Conservation (phyloP, 768 basidiomycete species). For the Leucocoprinus sp. region DNA sequence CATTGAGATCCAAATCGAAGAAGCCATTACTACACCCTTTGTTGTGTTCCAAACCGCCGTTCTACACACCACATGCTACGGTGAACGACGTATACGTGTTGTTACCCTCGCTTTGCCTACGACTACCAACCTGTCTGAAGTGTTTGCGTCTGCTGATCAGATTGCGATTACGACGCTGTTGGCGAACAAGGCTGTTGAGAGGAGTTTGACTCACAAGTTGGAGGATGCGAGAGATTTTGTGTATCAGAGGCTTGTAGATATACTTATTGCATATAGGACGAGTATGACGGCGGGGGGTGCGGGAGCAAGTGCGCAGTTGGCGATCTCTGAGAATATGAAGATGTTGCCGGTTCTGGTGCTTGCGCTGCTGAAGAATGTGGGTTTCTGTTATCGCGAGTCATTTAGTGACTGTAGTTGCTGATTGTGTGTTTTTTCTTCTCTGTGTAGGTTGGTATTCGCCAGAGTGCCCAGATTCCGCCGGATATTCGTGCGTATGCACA, state of each 20-base stretch:
- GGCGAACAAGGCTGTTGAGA: slow-evolving; percentile 90
- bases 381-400: slow-evolving; percentile 17
- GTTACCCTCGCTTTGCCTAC: slow-evolving; percentile 83
- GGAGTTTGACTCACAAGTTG: slow-evolving; percentile 73
- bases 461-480: slow-evolving; percentile 94
- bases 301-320: slow-evolving; percentile 90
- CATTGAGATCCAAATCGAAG: slow-evolving; percentile 94
- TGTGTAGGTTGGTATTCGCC: slow-evolving; percentile 79
- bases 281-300: slow-evolving; percentile 93
- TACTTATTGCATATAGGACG: slow-evolving; percentile 83
- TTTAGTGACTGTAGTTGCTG: not conserved
- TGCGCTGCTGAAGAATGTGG: slow-evolving; percentile 88
- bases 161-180: slow-evolving; percentile 77
- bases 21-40: slow-evolving; percentile 82
- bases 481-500: slow-evolving; percentile 96
- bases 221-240: slow-evolving; percentile 87
- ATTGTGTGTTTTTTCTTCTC: not conserved
- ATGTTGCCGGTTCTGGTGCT: slow-evolving; percentile 87
- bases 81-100: slow-evolving; percentile 86
- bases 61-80: slow-evolving; percentile 89
- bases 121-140: slow-evolving; percentile 78
- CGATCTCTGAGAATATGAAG: slow-evolving; percentile 89
- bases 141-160: slow-evolving; percentile 88
- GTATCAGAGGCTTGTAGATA: slow-evolving; percentile 76
- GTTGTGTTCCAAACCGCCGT: slow-evolving; percentile 94